Base-by-base conservation (phyloP, 257 asterid genomes). In the Phtheirospermum japonicum region DNA sequence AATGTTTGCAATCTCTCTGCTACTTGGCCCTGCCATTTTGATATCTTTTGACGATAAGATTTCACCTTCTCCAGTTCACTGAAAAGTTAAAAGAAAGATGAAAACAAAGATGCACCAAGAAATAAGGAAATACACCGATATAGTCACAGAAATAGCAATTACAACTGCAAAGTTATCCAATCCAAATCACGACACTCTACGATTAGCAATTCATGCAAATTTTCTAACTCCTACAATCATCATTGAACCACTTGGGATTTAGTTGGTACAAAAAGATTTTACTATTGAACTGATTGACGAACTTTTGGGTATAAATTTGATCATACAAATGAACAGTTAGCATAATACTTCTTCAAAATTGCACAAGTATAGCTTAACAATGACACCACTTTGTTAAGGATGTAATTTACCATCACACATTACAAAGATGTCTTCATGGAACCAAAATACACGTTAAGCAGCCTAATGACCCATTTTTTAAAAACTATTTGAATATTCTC, bases 61-160 rank as follows among this genome's bases (percentile, higher is more conserved):
- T 85, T 87, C 83, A 85, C 99, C 89, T 87, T 93, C 81, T 82
- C 95, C 64, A 76, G 71, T 78, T 93, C 97, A 74, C 99, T 93
- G 62, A 55, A 73, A 68, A 62, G 53, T 58, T 19, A 51, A 46
- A 17, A 39, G 70, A 61, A 67, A 64, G 46, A 51, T 58, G 68
- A 67, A 68, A 48, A 68, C 57, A 72, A 66, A 57, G 36, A 49
- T 18, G 43, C 59, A 62, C 59, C 37, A 28, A 50, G 52, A 59
- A 62, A 57, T 55, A 71, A 14, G 57, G 52, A 40, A 66, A 68
- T 40, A 63, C 40, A 45, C 3, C 28, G 31, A 40, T 13, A 68
- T 42, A n/a, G 48, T 55, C 36, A 8, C 14, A 63, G 42, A 45
- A 59, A 61, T 52, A 52, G 3, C 51, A 63, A 56, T 23, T 40